phyloP scores from a whole-genome alignment of 331 rosid species.

The Dryas integrifolia region DNA sequence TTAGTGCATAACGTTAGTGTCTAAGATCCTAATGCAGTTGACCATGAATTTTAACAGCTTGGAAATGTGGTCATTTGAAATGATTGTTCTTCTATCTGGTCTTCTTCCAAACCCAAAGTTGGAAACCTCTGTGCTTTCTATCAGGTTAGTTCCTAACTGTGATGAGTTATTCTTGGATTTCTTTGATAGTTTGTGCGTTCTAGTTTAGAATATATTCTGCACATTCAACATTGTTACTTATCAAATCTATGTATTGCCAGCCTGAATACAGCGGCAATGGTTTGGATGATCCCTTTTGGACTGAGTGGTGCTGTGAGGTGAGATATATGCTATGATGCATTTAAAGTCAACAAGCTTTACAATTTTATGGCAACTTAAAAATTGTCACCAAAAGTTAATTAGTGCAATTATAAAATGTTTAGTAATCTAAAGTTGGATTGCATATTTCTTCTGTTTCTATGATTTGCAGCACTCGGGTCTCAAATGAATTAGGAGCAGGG shows the following conservation, averaged over 20 bases:
- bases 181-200: not conserved
- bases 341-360: not conserved
- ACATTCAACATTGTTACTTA: not conserved
- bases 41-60: constrained; percentile 46
- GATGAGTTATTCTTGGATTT: not conserved
- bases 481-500: constrained; percentile 83
- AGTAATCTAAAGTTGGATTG: no score
- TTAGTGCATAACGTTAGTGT: not conserved
- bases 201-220: not conserved
- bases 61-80: constrained; percentile 75
- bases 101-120: constrained; percentile 64
- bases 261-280: constrained; percentile 48
- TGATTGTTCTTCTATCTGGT: constrained; percentile 70
- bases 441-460: not conserved
- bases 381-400: no score
- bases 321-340: not conserved
- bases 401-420: no score
- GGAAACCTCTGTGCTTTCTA: constrained; percentile 75
- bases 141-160: constrained; percentile 41
- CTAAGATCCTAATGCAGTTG: constrained; percentile 9
- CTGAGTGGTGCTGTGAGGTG: constrained; percentile 72
- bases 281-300: constrained; percentile 79
- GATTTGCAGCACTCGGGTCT: constrained; percentile 63
- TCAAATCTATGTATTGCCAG: constrained; percentile 32
- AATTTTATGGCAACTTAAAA: not conserved